Evolutionary conservation across 176 grass and related monocot species (phyloP).

Genomic region (Juncus effusus): DNA sequence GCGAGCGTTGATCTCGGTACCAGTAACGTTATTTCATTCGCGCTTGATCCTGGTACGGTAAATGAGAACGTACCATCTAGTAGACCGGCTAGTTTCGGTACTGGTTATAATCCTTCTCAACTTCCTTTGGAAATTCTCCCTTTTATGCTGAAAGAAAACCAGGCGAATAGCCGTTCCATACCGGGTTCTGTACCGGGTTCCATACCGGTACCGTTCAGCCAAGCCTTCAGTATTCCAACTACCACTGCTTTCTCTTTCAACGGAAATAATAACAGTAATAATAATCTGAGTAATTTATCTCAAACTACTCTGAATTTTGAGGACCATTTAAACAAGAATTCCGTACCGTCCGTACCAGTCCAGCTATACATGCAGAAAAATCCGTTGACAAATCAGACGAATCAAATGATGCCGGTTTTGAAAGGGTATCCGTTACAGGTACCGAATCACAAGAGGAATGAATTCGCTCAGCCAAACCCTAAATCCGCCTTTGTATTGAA

Average conservation of each 20-base stretch:
- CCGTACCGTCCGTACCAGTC: conserved; percentile 11
- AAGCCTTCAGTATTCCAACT: background rate
- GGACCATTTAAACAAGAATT: conserved; percentile 26
- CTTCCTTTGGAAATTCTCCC: conserved; percentile 21
- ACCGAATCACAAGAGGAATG: conserved; percentile 28
- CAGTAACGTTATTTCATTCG: conserved; percentile 11
- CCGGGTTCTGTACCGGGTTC: conserved; percentile 6
- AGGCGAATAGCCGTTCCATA: conserved; percentile 26
- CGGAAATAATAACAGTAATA: background rate
- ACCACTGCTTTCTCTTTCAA: conserved; percentile 28
- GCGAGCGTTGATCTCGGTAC: conserved; percentile 23
- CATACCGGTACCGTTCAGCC: background rate
- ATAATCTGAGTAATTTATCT: conserved; percentile 8
- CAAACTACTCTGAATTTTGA: conserved; percentile 45
- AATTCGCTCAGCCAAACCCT: conserved; percentile 25
- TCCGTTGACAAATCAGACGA: conserved; percentile 19
- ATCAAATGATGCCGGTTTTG: conserved; percentile 22
- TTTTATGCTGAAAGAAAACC: conserved; percentile 26
- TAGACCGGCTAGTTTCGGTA: conserved; percentile 2
- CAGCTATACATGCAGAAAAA: conserved; percentile 40
- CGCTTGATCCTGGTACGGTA: conserved; percentile 4
- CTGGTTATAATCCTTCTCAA: conserved; percentile 26
- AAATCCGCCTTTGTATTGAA: conserved; percentile 27
- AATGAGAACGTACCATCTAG: conserved; percentile 14
- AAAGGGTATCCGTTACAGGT: conserved; percentile 42